phyloP scores from a whole-genome alignment of 306 rosid genomes.

The Citrullus amarus region DNA sequence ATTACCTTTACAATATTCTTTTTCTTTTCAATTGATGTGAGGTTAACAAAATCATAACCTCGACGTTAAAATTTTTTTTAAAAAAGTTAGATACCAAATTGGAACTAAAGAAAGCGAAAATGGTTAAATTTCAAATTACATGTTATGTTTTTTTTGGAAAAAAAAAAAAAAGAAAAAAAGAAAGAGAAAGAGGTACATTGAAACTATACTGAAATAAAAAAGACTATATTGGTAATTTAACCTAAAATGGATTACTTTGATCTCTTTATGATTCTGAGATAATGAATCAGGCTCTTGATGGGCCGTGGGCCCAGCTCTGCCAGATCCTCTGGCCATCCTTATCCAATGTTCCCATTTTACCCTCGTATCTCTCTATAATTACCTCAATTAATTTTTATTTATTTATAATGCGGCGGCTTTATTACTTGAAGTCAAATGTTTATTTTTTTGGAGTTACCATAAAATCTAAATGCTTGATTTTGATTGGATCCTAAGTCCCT shows the following conservation, averaged over 20 bases:
- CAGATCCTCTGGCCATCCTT: slow-evolving; percentile 2
- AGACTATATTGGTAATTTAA: not conserved
- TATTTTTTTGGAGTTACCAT: not conserved
- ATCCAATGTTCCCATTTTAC: not conserved
- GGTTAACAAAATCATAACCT: no score
- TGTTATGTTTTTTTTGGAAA: no score
- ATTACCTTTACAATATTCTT: no score
- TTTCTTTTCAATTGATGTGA: no score
- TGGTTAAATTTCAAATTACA: no score
- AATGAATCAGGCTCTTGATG: not conserved
- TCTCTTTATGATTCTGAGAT: not conserved
- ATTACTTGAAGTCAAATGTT: not conserved
- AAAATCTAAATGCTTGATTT: not conserved
- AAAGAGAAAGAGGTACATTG: no score
- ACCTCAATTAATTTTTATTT: not conserved
- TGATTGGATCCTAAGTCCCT: not conserved
- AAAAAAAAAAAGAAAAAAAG: no score
- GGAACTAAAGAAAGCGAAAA: no score
- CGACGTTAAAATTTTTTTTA: no score
- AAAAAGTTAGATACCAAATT: no score
- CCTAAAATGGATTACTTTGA: not conserved
- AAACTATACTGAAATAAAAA: not conserved
- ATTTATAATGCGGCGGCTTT: not conserved
- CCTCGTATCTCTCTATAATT: not conserved
- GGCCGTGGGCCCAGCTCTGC: slow-evolving; percentile 2